phyloP scores from a whole-genome alignment of 345 rosid genomes.

The Pelargonium nanum region DNA sequence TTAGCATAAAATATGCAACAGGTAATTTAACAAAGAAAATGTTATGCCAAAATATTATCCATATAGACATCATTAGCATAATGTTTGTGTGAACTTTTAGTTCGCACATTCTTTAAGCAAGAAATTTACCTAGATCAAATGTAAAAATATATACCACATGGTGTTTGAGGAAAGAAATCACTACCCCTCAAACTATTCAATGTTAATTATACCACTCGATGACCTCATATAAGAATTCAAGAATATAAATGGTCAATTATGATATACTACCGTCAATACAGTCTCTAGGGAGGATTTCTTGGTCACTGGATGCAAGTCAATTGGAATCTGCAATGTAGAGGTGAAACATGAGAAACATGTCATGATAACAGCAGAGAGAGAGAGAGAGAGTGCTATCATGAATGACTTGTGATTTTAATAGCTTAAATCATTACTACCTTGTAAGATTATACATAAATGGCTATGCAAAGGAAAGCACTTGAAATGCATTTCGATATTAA shows the following conservation, averaged over 20 bases:
- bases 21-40: too few relatives aligned
- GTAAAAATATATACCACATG: too few relatives aligned
- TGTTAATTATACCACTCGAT: neutral
- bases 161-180: too few relatives aligned
- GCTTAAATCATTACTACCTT: too few relatives aligned
- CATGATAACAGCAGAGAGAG: neutral
- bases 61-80: too few relatives aligned
- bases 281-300: conserved; percentile 92
- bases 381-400: neutral
- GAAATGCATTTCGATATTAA: neutral
- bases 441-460: neutral
- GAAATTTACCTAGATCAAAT: too few relatives aligned
- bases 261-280: conserved; percentile 74
- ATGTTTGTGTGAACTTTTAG: too few relatives aligned
- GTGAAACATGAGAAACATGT: conserved; percentile 11
- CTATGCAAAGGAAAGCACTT: neutral
- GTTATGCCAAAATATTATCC: too few relatives aligned
- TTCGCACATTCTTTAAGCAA: too few relatives aligned
- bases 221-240: neutral
- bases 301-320: conserved; percentile 90
- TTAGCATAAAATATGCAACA: too few relatives aligned
- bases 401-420: neutral
- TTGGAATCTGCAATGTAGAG: conserved; percentile 68
- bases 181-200: neutral
- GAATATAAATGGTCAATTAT: conserved; percentile 7